These are phyloP conservation scores for Cenococcum geophilum DNA, from an alignment of 495 filamentous ascomycete species.

Conservation along the genomic window DNA sequence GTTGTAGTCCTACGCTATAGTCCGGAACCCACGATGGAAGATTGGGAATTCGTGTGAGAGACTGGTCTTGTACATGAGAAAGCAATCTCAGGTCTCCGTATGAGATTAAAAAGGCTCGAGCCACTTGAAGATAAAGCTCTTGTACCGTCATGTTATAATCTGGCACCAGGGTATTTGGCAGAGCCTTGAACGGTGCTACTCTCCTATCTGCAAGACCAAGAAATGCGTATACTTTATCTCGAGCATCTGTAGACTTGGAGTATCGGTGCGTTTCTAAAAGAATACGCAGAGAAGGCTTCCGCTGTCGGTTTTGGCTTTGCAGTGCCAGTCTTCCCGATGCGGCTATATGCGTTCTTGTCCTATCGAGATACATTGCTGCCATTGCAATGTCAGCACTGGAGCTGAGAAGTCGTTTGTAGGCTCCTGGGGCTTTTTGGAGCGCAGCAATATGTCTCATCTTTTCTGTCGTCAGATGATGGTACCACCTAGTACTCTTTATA, in stretches of 20 bases:
- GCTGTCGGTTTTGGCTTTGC: background rate
- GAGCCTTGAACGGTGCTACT: constrained; percentile 13
- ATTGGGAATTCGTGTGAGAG: constrained; percentile 15
- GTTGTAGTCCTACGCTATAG: constrained; percentile 12
- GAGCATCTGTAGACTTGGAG: constrained; percentile 22
- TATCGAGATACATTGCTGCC: constrained; percentile 17
- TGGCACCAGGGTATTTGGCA: constrained; percentile 13
- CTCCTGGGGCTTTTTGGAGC: constrained; percentile 11
- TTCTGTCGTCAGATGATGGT: constrained; percentile 26
- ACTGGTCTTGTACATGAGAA: constrained; percentile 18
- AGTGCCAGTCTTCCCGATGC: background rate
- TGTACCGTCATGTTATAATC: constrained; percentile 22
- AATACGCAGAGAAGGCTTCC: constrained; percentile 19
- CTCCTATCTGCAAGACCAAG: constrained; percentile 19
- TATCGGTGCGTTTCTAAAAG: constrained; percentile 24
- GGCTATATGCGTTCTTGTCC: constrained; percentile 13
- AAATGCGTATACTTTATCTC: constrained; percentile 28
- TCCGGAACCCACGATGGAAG: constrained; percentile 31
- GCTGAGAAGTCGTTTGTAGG: constrained; percentile 19
- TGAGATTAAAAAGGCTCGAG: constrained; percentile 12
- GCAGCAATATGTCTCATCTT: constrained; percentile 16
- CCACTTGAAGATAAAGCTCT: constrained; percentile 17
- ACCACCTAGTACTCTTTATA: constrained; percentile 21
- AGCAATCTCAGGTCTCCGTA: constrained; percentile 12
- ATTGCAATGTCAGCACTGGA: constrained; percentile 14